Evolutionary conservation across 768 basidiomycete genomes (phyloP).

Genomic region (Suillus cothurnatus): DNA sequence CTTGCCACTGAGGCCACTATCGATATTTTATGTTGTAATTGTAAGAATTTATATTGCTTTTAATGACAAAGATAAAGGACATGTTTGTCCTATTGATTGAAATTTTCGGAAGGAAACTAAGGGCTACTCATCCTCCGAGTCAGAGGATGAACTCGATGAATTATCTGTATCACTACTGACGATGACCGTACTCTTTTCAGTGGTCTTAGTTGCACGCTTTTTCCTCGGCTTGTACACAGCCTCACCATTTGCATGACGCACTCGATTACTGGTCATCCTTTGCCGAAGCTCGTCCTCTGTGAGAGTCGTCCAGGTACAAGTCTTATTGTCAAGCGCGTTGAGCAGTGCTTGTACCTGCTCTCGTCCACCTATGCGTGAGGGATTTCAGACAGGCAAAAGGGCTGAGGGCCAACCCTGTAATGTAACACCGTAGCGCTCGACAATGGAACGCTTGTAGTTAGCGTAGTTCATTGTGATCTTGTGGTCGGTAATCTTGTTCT

Average conservation of each 20-base stretch:
- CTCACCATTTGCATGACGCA: background rate
- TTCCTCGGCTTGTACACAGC: background rate
- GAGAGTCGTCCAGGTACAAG: background rate
- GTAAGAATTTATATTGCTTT: no score
- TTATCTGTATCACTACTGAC: background rate
- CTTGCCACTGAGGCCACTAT: background rate
- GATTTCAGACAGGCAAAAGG: background rate
- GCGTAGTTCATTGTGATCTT: background rate
- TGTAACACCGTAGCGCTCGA: background rate
- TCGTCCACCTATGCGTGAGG: background rate
- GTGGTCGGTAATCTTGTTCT: background rate
- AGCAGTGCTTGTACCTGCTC: conserved; percentile 2
- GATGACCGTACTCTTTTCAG: background rate
- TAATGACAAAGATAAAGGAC: no score
- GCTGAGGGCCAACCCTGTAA: conserved; percentile 1
- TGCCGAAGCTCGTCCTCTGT: background rate
- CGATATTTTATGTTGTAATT: no score
- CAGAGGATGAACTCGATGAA: background rate
- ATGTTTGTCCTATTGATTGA: background rate
- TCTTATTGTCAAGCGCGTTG: background rate
- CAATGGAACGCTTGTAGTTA: background rate
- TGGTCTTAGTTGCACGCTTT: background rate
- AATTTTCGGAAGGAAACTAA: background rate
- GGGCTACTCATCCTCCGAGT: background rate
- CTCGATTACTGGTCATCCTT: background rate